These are phyloP conservation scores for Picea mariana DNA, from an alignment of 83 land plant genomes.

Conservation along the genomic window DNA sequence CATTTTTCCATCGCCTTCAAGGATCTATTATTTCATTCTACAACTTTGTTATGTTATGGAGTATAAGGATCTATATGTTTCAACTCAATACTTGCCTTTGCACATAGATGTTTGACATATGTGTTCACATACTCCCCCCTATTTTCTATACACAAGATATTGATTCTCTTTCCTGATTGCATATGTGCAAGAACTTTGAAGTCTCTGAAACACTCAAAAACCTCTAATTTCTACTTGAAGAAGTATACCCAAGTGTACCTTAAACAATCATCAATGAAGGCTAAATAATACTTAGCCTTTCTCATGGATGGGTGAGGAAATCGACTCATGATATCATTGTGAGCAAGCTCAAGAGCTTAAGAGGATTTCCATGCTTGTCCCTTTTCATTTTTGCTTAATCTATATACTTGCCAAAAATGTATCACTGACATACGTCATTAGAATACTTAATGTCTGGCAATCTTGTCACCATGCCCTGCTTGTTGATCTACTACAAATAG, in stretches of 20 bases:
- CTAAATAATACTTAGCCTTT: background rate
- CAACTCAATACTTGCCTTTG: background rate
- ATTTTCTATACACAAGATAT: background rate
- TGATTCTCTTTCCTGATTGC: background rate
- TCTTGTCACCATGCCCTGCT: too few species aligned
- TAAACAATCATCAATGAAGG: background rate
- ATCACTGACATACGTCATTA: too few species aligned
- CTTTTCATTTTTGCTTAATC: too few species aligned
- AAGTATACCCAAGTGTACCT: background rate
- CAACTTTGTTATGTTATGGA: background rate
- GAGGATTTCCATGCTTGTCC: too few species aligned
- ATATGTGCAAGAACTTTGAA: background rate
- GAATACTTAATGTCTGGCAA: too few species aligned
- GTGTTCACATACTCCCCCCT: background rate
- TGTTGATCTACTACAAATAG: too few species aligned
- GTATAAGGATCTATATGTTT: background rate
- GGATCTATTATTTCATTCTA: too few species aligned
- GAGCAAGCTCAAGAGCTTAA: too few species aligned
- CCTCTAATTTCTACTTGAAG: background rate
- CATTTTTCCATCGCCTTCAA: background rate
- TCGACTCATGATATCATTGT: too few species aligned
- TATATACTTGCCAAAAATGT: too few species aligned
- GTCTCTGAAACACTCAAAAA: background rate
- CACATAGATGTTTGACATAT: background rate
- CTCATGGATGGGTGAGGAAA: background rate